Base-by-base conservation (phyloP, 768 basidiomycete species). In the Suillus decipiens region DNA sequence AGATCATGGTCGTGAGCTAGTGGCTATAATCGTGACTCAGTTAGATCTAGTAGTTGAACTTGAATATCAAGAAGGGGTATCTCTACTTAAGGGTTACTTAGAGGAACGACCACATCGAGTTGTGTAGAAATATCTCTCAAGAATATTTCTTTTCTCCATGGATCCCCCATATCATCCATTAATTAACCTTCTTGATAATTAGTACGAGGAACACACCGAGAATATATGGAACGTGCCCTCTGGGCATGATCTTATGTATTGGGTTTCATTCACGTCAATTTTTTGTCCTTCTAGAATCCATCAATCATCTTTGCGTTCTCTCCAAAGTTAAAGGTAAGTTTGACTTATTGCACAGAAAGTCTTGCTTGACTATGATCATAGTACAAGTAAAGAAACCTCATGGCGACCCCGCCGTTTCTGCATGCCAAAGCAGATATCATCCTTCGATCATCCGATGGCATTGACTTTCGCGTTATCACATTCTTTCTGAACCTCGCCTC, bases 401-500 rank as follows among this genome's bases (percentile, higher is more conserved):
- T 51, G 50, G 14, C 15, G 17, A 15, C 72, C 79, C 28, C 62
- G 60, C 65, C 67, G n/a, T 75, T 79, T 71, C 63, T 77, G 58
- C 69, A 72, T 45, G 65, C 61, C 28, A 69, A 73, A 34, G 78
- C 74, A 4, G 77, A 80, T 62, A 65, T 78, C 45, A 70, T 78
- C 36, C 65, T 81, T 19, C 71, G 73, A n/a, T 80, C 77, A 2
- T 60, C 67, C 0, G 79, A 82, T 63, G 71, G 71, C 10, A 73
- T 74, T 0, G 59, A 73, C 8, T 80, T 81, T 64, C 76, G 73
- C 37, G 67, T 81, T 22, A 73, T 75, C 60, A 74, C 72, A 14
- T 63, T 73, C 55, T 72, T 77, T n/a, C 67, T 82, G n/a, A 68
- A 70, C n/a, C 76, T 69, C 56, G 73, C 75, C 5, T 80, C 76